Base-by-base conservation (phyloP, 805 yeast genomes). In the Wickerhamia fluorescens region DNA sequence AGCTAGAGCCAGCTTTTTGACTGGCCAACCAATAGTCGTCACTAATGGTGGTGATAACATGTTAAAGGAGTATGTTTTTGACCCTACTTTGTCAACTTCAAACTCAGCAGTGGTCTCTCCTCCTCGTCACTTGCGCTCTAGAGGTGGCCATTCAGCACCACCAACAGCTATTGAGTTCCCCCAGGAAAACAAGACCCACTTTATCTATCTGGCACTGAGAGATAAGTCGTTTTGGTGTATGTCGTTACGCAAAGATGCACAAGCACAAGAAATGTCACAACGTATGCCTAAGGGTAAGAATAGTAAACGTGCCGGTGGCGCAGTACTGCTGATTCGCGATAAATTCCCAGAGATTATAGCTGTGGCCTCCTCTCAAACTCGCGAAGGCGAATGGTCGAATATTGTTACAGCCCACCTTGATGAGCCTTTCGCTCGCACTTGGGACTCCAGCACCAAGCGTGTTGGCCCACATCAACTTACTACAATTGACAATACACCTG, bases 81-180 rank as follows among this genome's bases (percentile, higher is more conserved):
- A 92, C 56, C 96, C 96, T 2, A 74, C 92, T 2, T 60, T 88
- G 29, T 75, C 88, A 0, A 61, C 80, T 1, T 58, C 78, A 4
- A 73, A 77, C 41, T 44, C 72, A 1, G 63, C 78, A 2, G 75
- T 85, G 18, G 78, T 83, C 4, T 74, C 87, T 8, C 95, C 96
- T 1, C 97, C 98, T 24, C 78, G 98, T 48, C 75, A 78, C 36
- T 65, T 94, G 45, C 75, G 98, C 52, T 82, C 94, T 1, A 73
- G 98, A 50, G 97, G 96, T 45, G 99, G 99, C n/a, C 98, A 92
- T 53, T 75, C 95, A 4, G 80, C 83, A 17, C 95, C 98, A 3
- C 94, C 97, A 3, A 67, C 80, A 0, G 50, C 73, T 4, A 74
- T 92, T 23, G 61, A 64, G 14, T 92, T 92, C 55, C 84, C 94